Evolutionary conservation across 306 rosid genomes (phyloP).

Genomic region (Prunus dulcis): DNA sequence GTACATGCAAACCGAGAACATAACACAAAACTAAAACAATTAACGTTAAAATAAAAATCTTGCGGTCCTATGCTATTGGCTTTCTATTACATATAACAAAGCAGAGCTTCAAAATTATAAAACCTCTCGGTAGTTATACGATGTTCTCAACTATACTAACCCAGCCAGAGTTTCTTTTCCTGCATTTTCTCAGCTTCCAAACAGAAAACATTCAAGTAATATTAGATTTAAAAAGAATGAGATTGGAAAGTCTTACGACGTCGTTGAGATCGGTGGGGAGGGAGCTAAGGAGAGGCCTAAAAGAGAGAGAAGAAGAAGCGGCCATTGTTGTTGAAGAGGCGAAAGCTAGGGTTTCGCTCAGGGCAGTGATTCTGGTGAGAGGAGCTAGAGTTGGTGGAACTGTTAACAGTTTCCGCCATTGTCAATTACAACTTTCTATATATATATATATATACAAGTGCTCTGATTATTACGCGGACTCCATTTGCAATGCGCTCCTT

Average conservation of each 20-base stretch:
- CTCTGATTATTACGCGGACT: not conserved
- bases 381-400: not conserved
- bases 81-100: no score
- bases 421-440: not conserved
- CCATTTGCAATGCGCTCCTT: not conserved
- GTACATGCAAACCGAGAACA: not conserved
- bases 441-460: not conserved
- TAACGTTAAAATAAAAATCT: not conserved
- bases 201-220: not conserved
- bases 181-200: not conserved
- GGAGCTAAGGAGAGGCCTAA: conserved; percentile 21
- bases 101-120: not conserved
- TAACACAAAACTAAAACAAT: not conserved
- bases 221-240: not conserved
- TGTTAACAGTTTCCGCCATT: not conserved
- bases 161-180: no score
- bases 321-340: conserved; percentile 31
- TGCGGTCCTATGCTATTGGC: not conserved
- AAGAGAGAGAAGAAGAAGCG: conserved; percentile 26
- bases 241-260: conserved; percentile 27
- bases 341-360: conserved; percentile 21
- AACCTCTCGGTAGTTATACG: not conserved
- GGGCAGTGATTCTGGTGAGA: not conserved
- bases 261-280: conserved; percentile 18
- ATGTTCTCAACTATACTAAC: no score